A percentile compares a stretch with the other conserved stretches of the same genome.
Evolutionary conservation across 192 early-diverging fungal genomes (phyloP).

Genomic region (Haplosporangium gracile): DNA sequence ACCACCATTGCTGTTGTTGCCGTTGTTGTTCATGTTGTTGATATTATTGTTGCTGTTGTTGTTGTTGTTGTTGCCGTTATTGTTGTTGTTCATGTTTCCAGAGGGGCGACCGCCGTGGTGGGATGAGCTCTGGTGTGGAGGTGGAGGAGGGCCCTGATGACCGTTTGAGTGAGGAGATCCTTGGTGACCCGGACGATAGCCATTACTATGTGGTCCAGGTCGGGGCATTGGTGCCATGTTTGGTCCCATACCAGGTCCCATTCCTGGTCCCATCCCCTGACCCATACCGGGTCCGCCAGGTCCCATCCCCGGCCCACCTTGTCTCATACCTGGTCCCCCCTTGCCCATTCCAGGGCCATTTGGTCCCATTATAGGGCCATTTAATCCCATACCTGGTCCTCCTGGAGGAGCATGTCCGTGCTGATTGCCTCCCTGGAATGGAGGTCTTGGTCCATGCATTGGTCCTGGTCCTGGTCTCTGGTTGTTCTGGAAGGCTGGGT

Average conservation of each 20-base stretch:
- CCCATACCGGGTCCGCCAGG: not conserved
- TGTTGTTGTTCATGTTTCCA: not conserved
- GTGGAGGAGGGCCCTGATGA: not conserved
- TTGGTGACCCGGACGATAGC: constrained; percentile 24
- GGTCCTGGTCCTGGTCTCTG: constrained; percentile 24
- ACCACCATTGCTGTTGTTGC: not conserved
- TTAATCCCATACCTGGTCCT: not conserved
- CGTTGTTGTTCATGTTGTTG: not conserved
- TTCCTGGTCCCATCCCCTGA: not conserved
- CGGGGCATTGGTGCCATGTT: not conserved
- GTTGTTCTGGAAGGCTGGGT: constrained; percentile 36
- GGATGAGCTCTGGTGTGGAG: not conserved
- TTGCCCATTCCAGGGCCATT: constrained; percentile 1
- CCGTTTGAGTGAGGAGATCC: constrained; percentile 5
- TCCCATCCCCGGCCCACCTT: constrained; percentile 5
- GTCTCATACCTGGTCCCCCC: constrained; percentile 1
- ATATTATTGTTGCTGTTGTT: not conserved
- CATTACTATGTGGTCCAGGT: constrained; percentile 6
- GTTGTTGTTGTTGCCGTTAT: not conserved
- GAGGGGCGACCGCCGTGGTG: not conserved
- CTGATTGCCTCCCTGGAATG: constrained; percentile 5
- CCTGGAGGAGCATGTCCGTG: not conserved
- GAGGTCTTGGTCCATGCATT: constrained; percentile 6
- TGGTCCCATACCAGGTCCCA: not conserved
- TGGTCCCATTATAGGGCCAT: no score